phyloP scores from a whole-genome alignment of 371 early-diverging fungal species.

The Apophysomyces ossiformis region DNA sequence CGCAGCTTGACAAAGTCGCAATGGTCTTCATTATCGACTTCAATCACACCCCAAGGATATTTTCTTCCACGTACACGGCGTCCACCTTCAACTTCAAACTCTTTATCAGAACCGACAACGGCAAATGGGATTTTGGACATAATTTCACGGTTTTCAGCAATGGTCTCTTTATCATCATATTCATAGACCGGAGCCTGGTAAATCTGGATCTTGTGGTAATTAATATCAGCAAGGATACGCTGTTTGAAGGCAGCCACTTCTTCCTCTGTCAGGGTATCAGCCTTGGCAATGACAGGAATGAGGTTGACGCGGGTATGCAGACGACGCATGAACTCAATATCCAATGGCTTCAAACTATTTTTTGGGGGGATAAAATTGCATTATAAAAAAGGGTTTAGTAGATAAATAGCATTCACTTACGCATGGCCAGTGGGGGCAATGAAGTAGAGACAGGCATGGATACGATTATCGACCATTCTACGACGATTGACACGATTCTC shows the following conservation, averaged over 20 bases:
- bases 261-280: conserved; percentile 96
- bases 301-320: conserved; percentile 95
- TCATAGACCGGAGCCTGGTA: conserved; percentile 91
- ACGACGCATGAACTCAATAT: conserved; percentile 95
- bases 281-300: conserved; percentile 98
- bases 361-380: background rate
- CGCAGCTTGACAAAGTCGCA: conserved; percentile 95
- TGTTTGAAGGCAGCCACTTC: conserved; percentile 93
- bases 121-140: conserved; percentile 96
- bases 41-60: conserved; percentile 97
- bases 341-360: conserved; percentile 81
- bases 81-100: conserved; percentile 80
- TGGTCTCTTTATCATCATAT: conserved; percentile 93
- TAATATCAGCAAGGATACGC: conserved; percentile 91
- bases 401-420: conserved; percentile 30
- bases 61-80: conserved; percentile 90
- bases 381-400: background rate
- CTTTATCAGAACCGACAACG: conserved; percentile 93
- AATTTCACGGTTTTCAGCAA: conserved; percentile 93
- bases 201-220: conserved; percentile 89
- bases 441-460: conserved; percentile 98
- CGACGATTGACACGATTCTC: conserved; percentile 89
- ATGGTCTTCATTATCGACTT: conserved; percentile 90
- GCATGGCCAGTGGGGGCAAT: conserved; percentile 96
- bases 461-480: conserved; percentile 86